Conservation (phyloP, 257 asterid genomes). For the Marsdenia floribunda region DNA sequence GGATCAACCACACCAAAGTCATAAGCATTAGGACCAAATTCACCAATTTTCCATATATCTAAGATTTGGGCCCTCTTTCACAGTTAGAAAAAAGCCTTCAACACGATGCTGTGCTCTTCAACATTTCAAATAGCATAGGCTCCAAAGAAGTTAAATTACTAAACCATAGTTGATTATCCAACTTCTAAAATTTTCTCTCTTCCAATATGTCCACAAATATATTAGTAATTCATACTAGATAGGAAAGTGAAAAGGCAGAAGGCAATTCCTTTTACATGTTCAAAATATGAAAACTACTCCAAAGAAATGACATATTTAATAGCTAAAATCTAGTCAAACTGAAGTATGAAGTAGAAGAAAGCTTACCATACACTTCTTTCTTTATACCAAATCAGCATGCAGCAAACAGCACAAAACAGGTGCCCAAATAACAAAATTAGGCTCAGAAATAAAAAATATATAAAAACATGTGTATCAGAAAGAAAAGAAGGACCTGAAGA, state of each 20-base stretch:
- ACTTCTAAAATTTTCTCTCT: not conserved
- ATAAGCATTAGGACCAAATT: no score
- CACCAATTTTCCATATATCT: no score
- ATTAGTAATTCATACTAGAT: not conserved
- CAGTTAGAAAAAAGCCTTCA: not conserved
- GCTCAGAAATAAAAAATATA: conserved; percentile 13
- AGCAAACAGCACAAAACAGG: conserved; percentile 27
- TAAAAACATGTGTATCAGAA: conserved; percentile 7
- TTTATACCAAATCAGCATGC: conserved; percentile 49
- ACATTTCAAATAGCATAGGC: not conserved
- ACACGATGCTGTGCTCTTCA: not conserved
- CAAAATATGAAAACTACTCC: not conserved
- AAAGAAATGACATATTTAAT: not conserved
- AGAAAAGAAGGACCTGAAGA: conserved; percentile 62
- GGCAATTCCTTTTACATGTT: not conserved
- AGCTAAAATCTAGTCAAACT: not conserved
- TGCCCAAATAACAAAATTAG: conserved; percentile 20
- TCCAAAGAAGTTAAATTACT: not conserved
- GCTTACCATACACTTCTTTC: conserved; percentile 97
- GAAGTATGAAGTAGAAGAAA: conserved; percentile 12
- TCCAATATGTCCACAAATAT: not conserved
- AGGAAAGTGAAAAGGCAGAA: no score
- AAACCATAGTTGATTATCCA: not conserved
- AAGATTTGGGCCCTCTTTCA: no score
- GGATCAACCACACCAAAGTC: no score